These are phyloP conservation scores for Boletellus sp. DNA, from an alignment of 768 basidiomycete species.

Conservation along the genomic window DNA sequence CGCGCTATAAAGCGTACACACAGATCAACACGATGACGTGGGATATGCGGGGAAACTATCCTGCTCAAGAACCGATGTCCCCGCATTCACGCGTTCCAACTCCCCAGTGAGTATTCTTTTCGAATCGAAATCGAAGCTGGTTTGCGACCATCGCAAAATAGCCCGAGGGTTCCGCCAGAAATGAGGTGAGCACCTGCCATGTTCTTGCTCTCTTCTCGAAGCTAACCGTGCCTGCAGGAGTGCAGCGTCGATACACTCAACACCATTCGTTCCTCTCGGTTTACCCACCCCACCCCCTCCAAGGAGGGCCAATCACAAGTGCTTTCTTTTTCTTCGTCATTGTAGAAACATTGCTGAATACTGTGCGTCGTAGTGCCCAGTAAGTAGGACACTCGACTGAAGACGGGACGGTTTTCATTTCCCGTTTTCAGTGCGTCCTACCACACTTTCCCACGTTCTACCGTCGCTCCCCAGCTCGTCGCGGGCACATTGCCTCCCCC, in stretches of 20 bases:
- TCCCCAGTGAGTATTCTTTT: slow-evolving; percentile 15
- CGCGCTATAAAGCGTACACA: slow-evolving; percentile 33
- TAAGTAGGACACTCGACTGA: slow-evolving; percentile 20
- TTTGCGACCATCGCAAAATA: slow-evolving; percentile 6
- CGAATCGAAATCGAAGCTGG: not conserved
- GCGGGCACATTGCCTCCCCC: not conserved
- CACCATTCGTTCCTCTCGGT: slow-evolving; percentile 20
- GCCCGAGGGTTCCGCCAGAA: slow-evolving; percentile 7
- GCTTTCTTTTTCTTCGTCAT: slow-evolving; percentile 1
- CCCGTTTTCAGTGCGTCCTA: slow-evolving; percentile 18
- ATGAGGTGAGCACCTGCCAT: slow-evolving; percentile 9
- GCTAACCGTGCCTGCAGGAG: slow-evolving; percentile 11
- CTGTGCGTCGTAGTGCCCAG: slow-evolving; percentile 15
- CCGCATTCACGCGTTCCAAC: slow-evolving; percentile 14
- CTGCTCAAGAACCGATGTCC: slow-evolving; percentile 11
- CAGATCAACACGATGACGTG: slow-evolving; percentile 31
- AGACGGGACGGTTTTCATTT: slow-evolving; percentile 10
- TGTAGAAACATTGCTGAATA: slow-evolving; percentile 4
- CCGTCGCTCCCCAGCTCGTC: not conserved
- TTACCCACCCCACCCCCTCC: slow-evolving; percentile 14
- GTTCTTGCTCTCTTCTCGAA: not conserved
- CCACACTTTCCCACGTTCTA: slow-evolving; percentile 28
- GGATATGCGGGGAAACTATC: slow-evolving; percentile 22
- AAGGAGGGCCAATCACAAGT: slow-evolving; percentile 21
- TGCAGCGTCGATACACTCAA: slow-evolving; percentile 10